phyloP scores from a whole-genome alignment of 2,329 filamentous ascomycete genomes.

The Pezizomycotina sp. region DNA sequence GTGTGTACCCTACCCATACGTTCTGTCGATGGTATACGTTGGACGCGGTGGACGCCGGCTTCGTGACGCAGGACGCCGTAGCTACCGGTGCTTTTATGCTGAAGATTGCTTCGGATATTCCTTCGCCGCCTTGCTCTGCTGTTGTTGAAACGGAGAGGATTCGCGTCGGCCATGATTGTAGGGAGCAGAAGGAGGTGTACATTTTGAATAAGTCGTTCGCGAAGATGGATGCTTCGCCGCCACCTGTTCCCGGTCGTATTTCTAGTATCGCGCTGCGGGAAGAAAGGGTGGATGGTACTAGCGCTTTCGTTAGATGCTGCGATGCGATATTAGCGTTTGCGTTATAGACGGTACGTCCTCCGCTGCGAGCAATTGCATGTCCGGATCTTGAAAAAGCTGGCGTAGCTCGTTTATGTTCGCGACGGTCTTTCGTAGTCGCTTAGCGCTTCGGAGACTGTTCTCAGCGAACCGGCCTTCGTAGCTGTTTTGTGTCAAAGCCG shows the following conservation, averaged over 20 bases:
- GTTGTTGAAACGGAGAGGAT: slow-evolving; percentile 37
- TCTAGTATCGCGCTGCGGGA: slow-evolving; percentile 80
- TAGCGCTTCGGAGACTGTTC: slow-evolving; percentile 41
- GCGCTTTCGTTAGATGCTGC: slow-evolving; percentile 51
- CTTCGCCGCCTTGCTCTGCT: slow-evolving; percentile 37
- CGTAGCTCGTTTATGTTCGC: slow-evolving; percentile 52
- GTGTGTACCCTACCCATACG: slow-evolving; percentile 90
- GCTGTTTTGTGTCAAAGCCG: slow-evolving; percentile 43
- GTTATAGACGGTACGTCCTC: slow-evolving; percentile 56
- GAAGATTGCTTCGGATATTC: slow-evolving; percentile 69
- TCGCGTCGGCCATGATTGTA: slow-evolving; percentile 26
- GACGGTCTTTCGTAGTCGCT: slow-evolving; percentile 42
- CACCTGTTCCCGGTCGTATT: slow-evolving; percentile 79
- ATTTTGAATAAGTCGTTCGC: slow-evolving; percentile 74
- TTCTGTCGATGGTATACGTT: slow-evolving; percentile 75
- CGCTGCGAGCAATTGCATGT: slow-evolving; percentile 41
- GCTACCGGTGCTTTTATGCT: slow-evolving; percentile 61
- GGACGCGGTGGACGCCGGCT: slow-evolving; percentile 86
- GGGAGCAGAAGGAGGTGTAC: slow-evolving; percentile 66
- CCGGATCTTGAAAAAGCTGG: slow-evolving; percentile 56
- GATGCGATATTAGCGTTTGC: slow-evolving; percentile 42
- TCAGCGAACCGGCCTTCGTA: slow-evolving; percentile 45
- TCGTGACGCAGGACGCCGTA: slow-evolving; percentile 74
- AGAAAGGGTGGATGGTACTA: slow-evolving; percentile 81
- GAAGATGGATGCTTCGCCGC: slow-evolving; percentile 80